Conservation (phyloP, 1,139 yeast genomes). For the Debaryomycetaceae sp. region DNA sequence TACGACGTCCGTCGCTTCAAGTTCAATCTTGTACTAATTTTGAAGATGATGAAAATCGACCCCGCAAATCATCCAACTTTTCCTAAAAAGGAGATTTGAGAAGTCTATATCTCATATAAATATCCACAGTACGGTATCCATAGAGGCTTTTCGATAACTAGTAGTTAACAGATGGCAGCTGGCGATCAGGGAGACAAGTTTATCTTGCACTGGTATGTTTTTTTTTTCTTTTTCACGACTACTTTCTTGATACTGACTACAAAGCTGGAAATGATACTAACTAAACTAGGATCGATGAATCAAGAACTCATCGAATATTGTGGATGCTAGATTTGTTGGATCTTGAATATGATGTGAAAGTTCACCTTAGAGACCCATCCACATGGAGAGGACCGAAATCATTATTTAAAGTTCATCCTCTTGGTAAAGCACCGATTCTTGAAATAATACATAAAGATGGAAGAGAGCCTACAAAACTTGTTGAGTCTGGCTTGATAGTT, state of each 20-base stretch:
- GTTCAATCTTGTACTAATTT: not conserved
- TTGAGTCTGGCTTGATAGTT: slow-evolving; percentile 49
- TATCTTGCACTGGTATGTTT: slow-evolving; percentile 29
- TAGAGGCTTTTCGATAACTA: too few species aligned
- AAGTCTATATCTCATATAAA: not conserved
- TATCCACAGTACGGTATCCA: not conserved
- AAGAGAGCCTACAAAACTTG: slow-evolving; percentile 29
- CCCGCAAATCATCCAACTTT: not conserved
- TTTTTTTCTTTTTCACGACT: not conserved
- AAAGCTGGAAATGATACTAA: too few species aligned
- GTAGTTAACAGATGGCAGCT: slow-evolving; percentile 3
- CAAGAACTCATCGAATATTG: slow-evolving; percentile 51
- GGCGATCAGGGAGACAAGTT: slow-evolving; percentile 17
- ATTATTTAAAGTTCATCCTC: slow-evolving; percentile 50
- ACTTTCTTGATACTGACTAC: too few species aligned
- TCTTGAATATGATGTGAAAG: slow-evolving; percentile 48
- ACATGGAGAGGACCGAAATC: slow-evolving; percentile 45
- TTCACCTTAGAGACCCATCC: slow-evolving; percentile 45
- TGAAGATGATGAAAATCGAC: too few species aligned
- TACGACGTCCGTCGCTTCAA: not conserved
- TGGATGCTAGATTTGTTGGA: slow-evolving; percentile 56
- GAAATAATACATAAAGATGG: slow-evolving; percentile 49
- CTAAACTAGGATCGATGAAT: slow-evolving; percentile 41
- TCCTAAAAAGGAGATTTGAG: not conserved
- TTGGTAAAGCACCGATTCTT: slow-evolving; percentile 55